phyloP scores from a whole-genome alignment of 768 basidiomycete species.

The Leccinum subgranulosum region DNA sequence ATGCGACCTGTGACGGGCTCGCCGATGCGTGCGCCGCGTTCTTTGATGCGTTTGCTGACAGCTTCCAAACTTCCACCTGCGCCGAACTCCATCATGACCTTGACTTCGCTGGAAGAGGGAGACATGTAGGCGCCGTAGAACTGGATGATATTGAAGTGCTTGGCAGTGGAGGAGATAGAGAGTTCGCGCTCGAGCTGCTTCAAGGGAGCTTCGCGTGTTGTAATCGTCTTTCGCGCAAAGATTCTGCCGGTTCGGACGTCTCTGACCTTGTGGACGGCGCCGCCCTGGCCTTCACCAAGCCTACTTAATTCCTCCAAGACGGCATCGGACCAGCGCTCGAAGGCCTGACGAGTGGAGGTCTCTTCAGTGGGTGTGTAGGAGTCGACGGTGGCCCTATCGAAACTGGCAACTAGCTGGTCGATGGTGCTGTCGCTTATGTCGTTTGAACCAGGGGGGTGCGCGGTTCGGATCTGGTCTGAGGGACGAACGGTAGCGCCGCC shows the following conservation, averaged over 20 bases:
- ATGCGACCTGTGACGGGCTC: slow-evolving; percentile 90
- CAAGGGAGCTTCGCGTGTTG: slow-evolving; percentile 84
- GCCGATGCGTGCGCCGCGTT: slow-evolving; percentile 72
- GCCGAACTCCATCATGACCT: slow-evolving; percentile 89
- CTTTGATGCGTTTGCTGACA: slow-evolving; percentile 80
- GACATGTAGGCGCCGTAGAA: slow-evolving; percentile 94
- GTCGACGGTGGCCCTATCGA: slow-evolving; percentile 30
- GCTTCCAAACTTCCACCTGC: slow-evolving; percentile 90
- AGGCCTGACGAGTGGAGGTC: slow-evolving; percentile 25
- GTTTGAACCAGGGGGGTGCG: slow-evolving; percentile 26
- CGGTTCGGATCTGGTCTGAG: slow-evolving; percentile 31
- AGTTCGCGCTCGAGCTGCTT: slow-evolving; percentile 93
- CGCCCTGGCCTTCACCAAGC: slow-evolving; percentile 94
- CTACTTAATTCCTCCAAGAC: slow-evolving; percentile 72
- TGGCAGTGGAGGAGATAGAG: slow-evolving; percentile 80
- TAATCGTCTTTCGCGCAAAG: slow-evolving; percentile 95
- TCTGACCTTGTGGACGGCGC: slow-evolving; percentile 91
- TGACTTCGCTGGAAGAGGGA: slow-evolving; percentile 86
- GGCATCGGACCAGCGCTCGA: slow-evolving; percentile 59
- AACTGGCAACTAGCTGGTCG: slow-evolving; percentile 34
- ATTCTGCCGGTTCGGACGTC: slow-evolving; percentile 76
- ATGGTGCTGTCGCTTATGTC: slow-evolving; percentile 33
- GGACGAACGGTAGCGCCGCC: slow-evolving; percentile 44
- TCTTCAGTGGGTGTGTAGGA: slow-evolving; percentile 36
- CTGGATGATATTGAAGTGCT: slow-evolving; percentile 82